A percentile compares a stretch with the other conserved stretches of the same genome.
phyloP scores from a whole-genome alignment of 176 grass and related monocot species.

The Oryza coarctata region DNA sequence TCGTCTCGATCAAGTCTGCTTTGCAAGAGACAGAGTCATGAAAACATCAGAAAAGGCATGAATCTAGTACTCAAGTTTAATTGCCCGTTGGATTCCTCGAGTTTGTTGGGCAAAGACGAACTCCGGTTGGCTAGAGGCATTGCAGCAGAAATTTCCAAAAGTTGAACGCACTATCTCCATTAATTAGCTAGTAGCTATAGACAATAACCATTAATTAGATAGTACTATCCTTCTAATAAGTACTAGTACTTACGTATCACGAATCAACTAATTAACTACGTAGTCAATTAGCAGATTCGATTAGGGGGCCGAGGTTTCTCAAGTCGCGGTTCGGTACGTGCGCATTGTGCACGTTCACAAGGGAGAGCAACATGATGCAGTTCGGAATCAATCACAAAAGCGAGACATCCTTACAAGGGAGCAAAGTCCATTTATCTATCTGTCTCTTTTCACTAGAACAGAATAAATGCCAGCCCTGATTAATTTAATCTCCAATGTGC shows the following conservation, averaged over 20 bases:
- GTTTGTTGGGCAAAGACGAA: constrained; percentile 3
- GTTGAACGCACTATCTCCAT: neutral
- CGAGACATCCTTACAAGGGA: neutral
- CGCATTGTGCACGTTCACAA: constrained; percentile 7
- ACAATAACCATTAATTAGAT: too few species aligned
- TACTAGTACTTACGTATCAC: neutral
- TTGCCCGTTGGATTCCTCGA: constrained; percentile 36
- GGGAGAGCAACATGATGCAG: neutral
- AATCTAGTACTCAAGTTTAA: neutral
- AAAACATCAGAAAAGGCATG: constrained; percentile 6
- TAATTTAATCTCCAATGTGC: neutral
- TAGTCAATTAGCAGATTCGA: neutral
- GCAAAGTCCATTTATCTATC: neutral
- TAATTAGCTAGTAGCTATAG: neutral
- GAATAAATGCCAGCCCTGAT: constrained; percentile 3
- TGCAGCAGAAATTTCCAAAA: constrained; percentile 31
- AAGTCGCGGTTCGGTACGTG: constrained; percentile 25
- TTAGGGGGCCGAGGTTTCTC: neutral
- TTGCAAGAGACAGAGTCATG: neutral
- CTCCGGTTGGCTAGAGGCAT: constrained; percentile 15
- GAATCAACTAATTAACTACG: neutral
- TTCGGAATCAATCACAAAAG: neutral
- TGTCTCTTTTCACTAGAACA: neutral
- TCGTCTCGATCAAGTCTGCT: neutral
- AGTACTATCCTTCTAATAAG: too few species aligned